phyloP scores from a whole-genome alignment of 2,329 filamentous ascomycete species.

The Gremmenia infestans region DNA sequence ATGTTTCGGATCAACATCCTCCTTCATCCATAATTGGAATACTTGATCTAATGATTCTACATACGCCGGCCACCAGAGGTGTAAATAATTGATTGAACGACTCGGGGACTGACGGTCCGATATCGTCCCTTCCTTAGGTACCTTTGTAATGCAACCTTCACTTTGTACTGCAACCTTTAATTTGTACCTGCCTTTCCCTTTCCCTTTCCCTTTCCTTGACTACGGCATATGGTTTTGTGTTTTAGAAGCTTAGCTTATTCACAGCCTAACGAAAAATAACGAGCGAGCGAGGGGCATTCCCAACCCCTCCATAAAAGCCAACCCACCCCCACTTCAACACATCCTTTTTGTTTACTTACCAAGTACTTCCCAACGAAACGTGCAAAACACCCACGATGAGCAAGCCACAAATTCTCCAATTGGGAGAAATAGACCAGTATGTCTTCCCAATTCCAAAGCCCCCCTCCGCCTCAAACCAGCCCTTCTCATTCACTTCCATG shows the following conservation, averaged over 20 bases:
- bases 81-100: background rate
- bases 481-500: background rate
- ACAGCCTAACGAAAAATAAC: too few relatives aligned
- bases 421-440: slow-evolving; percentile 61
- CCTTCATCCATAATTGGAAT: too few relatives aligned
- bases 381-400: slow-evolving; percentile 22
- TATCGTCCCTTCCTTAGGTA: slow-evolving; percentile 2
- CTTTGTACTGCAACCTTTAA: background rate
- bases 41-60: too few relatives aligned
- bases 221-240: background rate
- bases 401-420: slow-evolving; percentile 55
- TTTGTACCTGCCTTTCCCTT: background rate
- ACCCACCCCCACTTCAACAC: background rate
- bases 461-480: background rate
- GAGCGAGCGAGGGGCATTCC: slow-evolving; percentile 18
- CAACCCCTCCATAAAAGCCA: slow-evolving; percentile 20
- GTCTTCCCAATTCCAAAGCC: slow-evolving; percentile 28
- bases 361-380: background rate
- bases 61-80: background rate
- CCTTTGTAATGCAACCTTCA: background rate
- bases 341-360: background rate
- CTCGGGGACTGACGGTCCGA: slow-evolving; percentile 18
- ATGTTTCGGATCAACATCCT: too few relatives aligned
- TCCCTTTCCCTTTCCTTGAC: background rate
- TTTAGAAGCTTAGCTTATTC: slow-evolving; percentile 13